phyloP scores from a whole-genome alignment of 352 stramenopile genomes.

The Aphanomyces invadans region DNA sequence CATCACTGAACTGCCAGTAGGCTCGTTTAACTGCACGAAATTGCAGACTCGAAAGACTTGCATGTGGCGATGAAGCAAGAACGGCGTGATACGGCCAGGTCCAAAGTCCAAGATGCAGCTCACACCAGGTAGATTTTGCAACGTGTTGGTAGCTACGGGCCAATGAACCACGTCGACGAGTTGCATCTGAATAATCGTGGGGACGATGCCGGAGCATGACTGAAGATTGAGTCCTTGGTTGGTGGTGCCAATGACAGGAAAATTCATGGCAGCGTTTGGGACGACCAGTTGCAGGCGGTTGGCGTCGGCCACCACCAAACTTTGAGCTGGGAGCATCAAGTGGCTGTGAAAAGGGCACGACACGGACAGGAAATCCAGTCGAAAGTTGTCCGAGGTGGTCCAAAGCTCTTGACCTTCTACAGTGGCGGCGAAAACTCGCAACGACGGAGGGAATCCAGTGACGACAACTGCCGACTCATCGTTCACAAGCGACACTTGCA shows the following conservation, averaged over 20 bases:
- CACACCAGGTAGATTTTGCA: conserved; percentile 31
- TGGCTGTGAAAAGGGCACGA: conserved; percentile 72
- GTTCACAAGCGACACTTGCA: conserved; percentile 78
- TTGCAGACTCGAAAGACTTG: background rate
- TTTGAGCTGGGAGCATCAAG: conserved; percentile 37
- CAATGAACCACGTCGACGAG: conserved; percentile 54
- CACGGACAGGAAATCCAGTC: conserved; percentile 60
- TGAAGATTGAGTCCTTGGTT: conserved; percentile 47
- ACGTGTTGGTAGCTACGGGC: conserved; percentile 38
- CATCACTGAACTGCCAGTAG: background rate
- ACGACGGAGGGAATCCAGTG: conserved; percentile 50
- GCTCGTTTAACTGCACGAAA: background rate
- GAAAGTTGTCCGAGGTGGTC: conserved; percentile 50
- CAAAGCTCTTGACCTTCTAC: conserved; percentile 42
- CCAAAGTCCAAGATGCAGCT: conserved; percentile 77
- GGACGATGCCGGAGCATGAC: conserved; percentile 32
- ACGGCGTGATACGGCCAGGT: conserved; percentile 35
- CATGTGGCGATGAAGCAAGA: background rate
- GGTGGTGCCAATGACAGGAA: conserved; percentile 61
- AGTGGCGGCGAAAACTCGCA: conserved; percentile 43
- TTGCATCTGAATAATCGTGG: conserved; percentile 51
- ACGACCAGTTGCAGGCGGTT: conserved; percentile 38
- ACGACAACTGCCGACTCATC: conserved; percentile 46
- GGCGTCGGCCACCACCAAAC: conserved; percentile 40
- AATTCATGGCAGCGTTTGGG: conserved; percentile 40